Conservation (phyloP, 2,329 filamentous ascomycete species). For the Didymella pinodella region DNA sequence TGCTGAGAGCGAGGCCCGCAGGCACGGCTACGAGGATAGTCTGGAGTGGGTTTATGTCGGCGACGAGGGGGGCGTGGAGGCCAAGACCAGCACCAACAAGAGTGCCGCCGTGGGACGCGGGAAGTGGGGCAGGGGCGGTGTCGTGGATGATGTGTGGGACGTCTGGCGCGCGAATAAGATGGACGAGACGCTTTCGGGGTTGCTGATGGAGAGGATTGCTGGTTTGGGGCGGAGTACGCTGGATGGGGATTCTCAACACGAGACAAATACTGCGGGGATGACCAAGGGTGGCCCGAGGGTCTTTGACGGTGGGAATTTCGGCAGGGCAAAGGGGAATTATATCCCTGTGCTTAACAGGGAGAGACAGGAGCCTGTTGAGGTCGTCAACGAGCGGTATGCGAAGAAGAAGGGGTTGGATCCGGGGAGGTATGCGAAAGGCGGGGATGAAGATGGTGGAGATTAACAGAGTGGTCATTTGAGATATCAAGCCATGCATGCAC, state of each 20-base stretch:
- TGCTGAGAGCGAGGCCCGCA: conserved; percentile 45
- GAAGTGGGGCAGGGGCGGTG: conserved; percentile 48
- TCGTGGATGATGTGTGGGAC: conserved; percentile 72
- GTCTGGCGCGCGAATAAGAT: conserved; percentile 86
- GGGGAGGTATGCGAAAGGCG: conserved; percentile 16
- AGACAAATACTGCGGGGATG: conserved; percentile 23
- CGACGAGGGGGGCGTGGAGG: conserved; percentile 67
- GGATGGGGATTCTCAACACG: conserved; percentile 13
- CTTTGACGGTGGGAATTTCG: conserved; percentile 66
- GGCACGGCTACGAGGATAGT: conserved; percentile 60
- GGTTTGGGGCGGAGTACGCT: conserved; percentile 47
- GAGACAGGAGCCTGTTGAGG: conserved; percentile 65
- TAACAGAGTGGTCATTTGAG: conserved; percentile 14
- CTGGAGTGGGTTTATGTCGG: conserved; percentile 82
- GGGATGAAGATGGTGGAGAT: conserved; percentile 45
- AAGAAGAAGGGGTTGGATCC: conserved; percentile 57
- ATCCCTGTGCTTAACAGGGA: conserved; percentile 63
- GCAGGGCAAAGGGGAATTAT: conserved; percentile 65
- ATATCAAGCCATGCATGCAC: no score
- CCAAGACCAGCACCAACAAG: conserved; percentile 16
- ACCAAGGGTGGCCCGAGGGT: conserved; percentile 57
- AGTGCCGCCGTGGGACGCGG: conserved; percentile 33
- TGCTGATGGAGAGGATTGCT: conserved; percentile 71
- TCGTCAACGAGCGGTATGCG: conserved; percentile 68
- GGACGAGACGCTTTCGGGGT: conserved; percentile 82